Percentiles rank a stretch among this genome's conserved stretches.
phyloP scores from a whole-genome alignment of 805 yeast species.

The Yarrowia phangngaensis region DNA sequence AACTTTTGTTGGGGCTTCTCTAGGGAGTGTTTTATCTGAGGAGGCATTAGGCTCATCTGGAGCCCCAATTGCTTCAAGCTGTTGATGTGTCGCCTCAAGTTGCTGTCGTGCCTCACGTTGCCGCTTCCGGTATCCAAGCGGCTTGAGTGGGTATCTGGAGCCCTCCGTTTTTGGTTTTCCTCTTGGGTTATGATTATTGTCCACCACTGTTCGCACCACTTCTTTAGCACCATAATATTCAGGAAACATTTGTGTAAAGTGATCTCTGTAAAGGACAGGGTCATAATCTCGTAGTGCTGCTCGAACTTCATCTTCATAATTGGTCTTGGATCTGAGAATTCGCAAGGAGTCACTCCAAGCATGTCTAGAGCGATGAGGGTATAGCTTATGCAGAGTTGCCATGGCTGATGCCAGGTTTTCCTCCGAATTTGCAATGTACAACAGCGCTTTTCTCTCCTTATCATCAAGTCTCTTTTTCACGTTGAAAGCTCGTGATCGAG shows the following conservation, averaged over 20 bases:
- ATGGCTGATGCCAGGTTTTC: conserved; percentile 3
- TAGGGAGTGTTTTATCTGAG: conserved; percentile 7
- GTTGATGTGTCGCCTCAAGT: background rate
- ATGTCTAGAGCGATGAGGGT: conserved; percentile 21
- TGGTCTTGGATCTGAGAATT: conserved; percentile 5
- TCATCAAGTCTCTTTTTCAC: conserved; percentile 23
- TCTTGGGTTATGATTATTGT: conserved; percentile 21
- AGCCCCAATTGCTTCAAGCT: background rate
- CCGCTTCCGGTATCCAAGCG: background rate
- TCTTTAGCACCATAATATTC: conserved; percentile 23
- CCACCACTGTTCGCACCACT: conserved; percentile 23
- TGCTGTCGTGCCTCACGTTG: background rate
- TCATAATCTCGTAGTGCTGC: conserved; percentile 3
- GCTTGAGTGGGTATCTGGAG: conserved; percentile 16
- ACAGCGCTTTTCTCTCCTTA: conserved; percentile 16
- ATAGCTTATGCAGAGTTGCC: conserved; percentile 12
- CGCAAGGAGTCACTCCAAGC: conserved; percentile 23
- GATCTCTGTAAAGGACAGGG: conserved; percentile 6
- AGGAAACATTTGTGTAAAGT: conserved; percentile 4
- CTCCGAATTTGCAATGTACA: conserved; percentile 7
- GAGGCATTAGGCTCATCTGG: conserved; percentile 14
- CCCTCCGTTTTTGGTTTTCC: conserved; percentile 23
- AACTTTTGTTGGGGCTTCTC: conserved; percentile 1
- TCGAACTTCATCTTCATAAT: conserved; percentile 1
- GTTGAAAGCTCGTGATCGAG: conserved; percentile 19